Percentiles rank a stretch among this genome's conserved stretches.
phyloP scores from a whole-genome alignment of 257 asterid species.

The Solanum chiquidenum region DNA sequence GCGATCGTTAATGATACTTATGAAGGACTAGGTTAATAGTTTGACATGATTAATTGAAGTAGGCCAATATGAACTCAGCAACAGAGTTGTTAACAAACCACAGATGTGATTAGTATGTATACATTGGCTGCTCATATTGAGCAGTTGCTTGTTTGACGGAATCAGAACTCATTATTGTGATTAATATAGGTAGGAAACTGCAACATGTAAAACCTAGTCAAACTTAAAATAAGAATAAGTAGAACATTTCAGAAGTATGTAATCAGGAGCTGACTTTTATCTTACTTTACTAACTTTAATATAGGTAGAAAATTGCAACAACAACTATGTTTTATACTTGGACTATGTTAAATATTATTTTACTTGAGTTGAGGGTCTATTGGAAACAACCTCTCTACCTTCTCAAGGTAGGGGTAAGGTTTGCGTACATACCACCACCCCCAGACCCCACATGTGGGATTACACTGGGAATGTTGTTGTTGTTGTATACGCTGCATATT shows the following conservation, averaged over 20 bases:
- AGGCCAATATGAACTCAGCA: neutral
- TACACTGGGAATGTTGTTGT: neutral
- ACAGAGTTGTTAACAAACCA: neutral
- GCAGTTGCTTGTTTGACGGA: neutral
- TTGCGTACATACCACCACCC: neutral
- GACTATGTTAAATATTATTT: neutral
- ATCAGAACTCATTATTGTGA: neutral
- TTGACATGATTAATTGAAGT: neutral
- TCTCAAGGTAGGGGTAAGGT: neutral
- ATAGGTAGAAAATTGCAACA: neutral
- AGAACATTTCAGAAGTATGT: neutral
- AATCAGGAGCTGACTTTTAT: neutral
- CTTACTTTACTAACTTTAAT: neutral
- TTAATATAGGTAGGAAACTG: neutral
- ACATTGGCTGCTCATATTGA: neutral
- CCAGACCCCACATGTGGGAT: neutral
- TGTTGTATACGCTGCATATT: too few relatives aligned
- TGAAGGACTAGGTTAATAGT: neutral
- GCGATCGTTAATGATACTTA: neutral
- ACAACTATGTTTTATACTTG: neutral
- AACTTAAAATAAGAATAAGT: neutral
- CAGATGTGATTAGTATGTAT: neutral
- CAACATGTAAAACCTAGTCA: neutral
- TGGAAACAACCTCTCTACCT: neutral
- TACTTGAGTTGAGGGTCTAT: neutral